Evolutionary conservation across 2,329 filamentous ascomycete genomes (phyloP), one percentile per base, ranked within the genome.

Genomic region (Nothomitra cinnamomea): DNA sequence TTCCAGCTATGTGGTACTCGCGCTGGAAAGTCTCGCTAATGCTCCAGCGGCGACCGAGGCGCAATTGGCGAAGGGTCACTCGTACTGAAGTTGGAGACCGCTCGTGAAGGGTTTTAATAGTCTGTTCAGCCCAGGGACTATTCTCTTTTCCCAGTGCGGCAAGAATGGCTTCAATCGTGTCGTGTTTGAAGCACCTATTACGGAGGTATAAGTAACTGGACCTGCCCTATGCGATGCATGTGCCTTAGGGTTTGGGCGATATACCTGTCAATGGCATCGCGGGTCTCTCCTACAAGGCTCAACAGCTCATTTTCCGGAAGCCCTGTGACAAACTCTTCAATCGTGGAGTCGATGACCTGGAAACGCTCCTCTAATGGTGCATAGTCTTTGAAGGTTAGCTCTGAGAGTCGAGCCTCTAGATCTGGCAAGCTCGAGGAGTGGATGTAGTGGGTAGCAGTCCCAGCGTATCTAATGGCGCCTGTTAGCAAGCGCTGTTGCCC

Each of bases 361-460:
- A 88, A 73, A 53, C 89, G 82, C 43, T 80, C 71, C 21, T 73
- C 59, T 21, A 84, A 70, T 40, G 67, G 59, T 54, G 85, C 79
- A 61, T 82, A 79, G 69, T 98, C 94, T 56, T 78, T 77, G 74
- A 98, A 98, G 25, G 82, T 78, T 57, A 98, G 76, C 70, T 98
- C 92, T 1, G 87, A 85, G 24, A 98, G 77, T 65, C 90, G 86
- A 19, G 81, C 76, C 67, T 95, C 87, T 55, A 98, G 77, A 60
- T 79, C 78, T 51, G 85, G 80, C 56, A 98, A 76, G 59, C 83
- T 83, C 56, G 86, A 88, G 43, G 90, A 95, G 74, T 98, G 85
- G 59, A 98, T 72, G 71, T 95, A 98, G 71, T 98, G 92, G 13
- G 92, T 96, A 56, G 92, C 92, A 61, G 98, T 75, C 55, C 92